These are phyloP conservation scores for Colletotrichum filicis DNA, from an alignment of 2,329 filamentous ascomycete species.

Conservation along the genomic window DNA sequence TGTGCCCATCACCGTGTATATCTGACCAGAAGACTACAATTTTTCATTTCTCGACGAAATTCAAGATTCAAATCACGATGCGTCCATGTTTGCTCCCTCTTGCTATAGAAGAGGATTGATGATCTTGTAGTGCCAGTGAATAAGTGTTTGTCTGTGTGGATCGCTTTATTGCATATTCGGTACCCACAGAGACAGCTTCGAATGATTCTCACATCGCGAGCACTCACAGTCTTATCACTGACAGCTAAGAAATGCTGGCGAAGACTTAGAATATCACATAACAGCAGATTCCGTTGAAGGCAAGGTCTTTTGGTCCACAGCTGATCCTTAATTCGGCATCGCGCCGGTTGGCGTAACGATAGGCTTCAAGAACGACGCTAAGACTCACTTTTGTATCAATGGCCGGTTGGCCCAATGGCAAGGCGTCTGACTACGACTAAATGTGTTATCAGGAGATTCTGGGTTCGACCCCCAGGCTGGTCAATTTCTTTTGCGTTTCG, in stretches of 20 bases:
- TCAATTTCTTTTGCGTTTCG: not conserved
- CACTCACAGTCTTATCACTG: not conserved
- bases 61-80: not conserved
- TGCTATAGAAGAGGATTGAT: not conserved
- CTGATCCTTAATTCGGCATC: not conserved
- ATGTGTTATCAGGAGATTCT: slow-evolving; percentile 33
- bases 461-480: slow-evolving; percentile 36
- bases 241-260: not conserved
- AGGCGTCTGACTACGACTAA: slow-evolving; percentile 54
- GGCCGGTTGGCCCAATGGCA: slow-evolving; percentile 50
- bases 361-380: too few species aligned
- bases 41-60: slow-evolving; percentile 6
- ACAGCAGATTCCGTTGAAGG: not conserved
- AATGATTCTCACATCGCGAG: not conserved
- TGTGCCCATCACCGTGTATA: slow-evolving; percentile 19
- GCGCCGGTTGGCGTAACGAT: accelerated
- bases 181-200: not conserved
- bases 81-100: not conserved
- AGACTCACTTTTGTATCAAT: too few species aligned
- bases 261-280: not conserved
- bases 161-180: slow-evolving; percentile 31
- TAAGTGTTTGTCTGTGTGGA: not conserved
- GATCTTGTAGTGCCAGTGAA: not conserved
- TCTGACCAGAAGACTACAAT: not conserved
- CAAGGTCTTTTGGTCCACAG: too few species aligned